Evolutionary conservation across 2,329 filamentous ascomycete species (phyloP).

Genomic region (Fusarium clavum): DNA sequence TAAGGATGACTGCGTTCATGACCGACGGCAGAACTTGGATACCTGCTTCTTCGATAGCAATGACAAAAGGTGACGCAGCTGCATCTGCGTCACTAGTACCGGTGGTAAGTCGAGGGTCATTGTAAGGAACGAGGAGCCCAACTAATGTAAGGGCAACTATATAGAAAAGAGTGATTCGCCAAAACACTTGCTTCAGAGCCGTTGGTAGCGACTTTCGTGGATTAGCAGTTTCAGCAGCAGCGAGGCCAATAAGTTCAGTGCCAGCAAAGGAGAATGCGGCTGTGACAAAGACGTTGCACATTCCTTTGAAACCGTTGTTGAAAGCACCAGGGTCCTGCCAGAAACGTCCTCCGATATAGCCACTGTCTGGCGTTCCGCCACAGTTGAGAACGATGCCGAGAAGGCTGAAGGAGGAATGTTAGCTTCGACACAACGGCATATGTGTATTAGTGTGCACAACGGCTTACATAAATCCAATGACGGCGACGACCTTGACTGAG

Average conservation of each 20-base stretch:
- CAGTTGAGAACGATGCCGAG: conserved; percentile 88
- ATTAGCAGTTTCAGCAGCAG: conserved; percentile 82
- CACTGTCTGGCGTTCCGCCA: conserved; percentile 77
- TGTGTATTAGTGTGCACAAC: conserved; percentile 11
- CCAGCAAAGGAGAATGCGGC: conserved; percentile 82
- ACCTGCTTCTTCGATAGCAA: conserved; percentile 86
- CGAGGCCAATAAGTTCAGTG: conserved; percentile 80
- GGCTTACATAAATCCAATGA: conserved; percentile 86
- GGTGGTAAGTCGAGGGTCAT: conserved; percentile 71
- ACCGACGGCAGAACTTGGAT: conserved; percentile 85
- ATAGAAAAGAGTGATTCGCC: conserved; percentile 93
- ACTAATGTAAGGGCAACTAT: conserved; percentile 84
- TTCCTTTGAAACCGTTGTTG: conserved; percentile 84
- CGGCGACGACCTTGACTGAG: conserved; percentile 84
- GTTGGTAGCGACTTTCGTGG: conserved; percentile 84
- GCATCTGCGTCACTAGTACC: conserved; percentile 70
- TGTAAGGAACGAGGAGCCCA: conserved; percentile 83
- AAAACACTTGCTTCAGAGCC: conserved; percentile 94
- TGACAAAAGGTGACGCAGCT: conserved; percentile 89
- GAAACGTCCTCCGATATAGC: conserved; percentile 83
- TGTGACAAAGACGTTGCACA: conserved; percentile 81
- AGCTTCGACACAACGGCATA: conserved; percentile 46
- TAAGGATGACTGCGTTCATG: conserved; percentile 95
- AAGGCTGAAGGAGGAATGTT: conserved; percentile 63
- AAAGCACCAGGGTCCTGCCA: conserved; percentile 88